Base-by-base conservation (phyloP, 305 asterid genomes). In the Ilex paraguariensis region DNA sequence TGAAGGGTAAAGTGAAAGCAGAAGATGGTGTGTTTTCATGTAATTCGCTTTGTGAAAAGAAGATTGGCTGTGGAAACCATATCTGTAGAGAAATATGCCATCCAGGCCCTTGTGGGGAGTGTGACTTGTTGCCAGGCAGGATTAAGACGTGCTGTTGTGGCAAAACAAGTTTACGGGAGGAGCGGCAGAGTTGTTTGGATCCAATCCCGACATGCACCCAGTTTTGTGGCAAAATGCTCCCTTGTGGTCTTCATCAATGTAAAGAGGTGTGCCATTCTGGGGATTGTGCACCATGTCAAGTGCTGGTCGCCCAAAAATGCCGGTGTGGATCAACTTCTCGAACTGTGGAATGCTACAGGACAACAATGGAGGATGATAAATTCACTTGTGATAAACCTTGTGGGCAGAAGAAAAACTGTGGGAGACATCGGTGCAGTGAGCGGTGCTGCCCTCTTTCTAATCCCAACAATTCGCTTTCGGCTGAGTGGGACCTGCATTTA, bases 371-470 rank as follows among this genome's bases (percentile, higher is more conserved):
- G 66, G 67, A 48, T 56, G 94, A 83, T 46, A 74, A 60, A 17
- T 90, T 77, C 58, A 84, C 93, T 28, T 92, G 98, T 54, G 94
- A 92, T 61, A 87, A 75, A 74, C 82, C 87, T 54, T 92, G 98
- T 67, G 97, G 96, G 60, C 80, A 70, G 73, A 92, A 92, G 88
- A 92, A 87, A 79, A 87, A 72, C 66, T 92, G 97, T 58, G 98
- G 98, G 70, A 87, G 97, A 81, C 98, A 90, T 59, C 84, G 97
- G 3, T 92, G 97, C 77, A 90, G 91, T 64, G 97, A 92, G 66
- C 84, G 95, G 39, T 92, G 98, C 71, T 92, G 98, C 72, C 97
- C 95, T 16, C 75, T 73, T 9, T 89, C 95, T 36, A 78, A 64
- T 73, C 70, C 92, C 17, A 73, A 44, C 42, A 69, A 61, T 64